phyloP scores from a whole-genome alignment of 495 filamentous ascomycete species.

The Immersiella caudata region DNA sequence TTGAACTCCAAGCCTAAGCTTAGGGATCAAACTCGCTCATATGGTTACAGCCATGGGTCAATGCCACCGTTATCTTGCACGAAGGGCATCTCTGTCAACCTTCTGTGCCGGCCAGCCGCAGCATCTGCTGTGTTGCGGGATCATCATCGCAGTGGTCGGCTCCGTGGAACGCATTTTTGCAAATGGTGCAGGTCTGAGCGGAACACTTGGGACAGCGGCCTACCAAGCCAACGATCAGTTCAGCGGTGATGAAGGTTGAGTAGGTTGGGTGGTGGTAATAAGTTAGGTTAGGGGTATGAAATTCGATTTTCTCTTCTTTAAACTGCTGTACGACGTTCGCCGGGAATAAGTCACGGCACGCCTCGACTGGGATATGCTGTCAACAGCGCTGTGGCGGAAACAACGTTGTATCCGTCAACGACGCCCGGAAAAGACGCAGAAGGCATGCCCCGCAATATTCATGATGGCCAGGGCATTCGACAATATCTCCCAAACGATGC shows the following conservation, averaged over 20 bases:
- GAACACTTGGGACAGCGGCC: background rate
- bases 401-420: background rate
- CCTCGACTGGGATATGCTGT: background rate
- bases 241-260: background rate
- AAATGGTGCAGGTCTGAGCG: background rate
- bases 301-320: background rate
- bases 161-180: background rate
- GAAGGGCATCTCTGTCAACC: background rate
- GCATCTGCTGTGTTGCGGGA: background rate
- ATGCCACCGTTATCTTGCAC: background rate
- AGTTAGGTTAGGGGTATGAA: background rate
- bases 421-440: background rate
- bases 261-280: background rate
- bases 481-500: background rate
- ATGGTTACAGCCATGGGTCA: background rate
- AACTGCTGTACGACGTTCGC: background rate
- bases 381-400: background rate
- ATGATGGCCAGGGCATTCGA: background rate
- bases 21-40: background rate
- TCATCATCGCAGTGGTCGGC: background rate
- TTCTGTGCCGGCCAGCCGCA: background rate
- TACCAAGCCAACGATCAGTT: background rate
- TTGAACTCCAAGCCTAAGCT: too few species aligned
- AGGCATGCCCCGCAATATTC: background rate
- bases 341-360: background rate